Evolutionary conservation across 345 rosid genomes (phyloP), one percentile per base, ranked within the genome.

Genomic region (Eucalyptus lansdowneana): DNA sequence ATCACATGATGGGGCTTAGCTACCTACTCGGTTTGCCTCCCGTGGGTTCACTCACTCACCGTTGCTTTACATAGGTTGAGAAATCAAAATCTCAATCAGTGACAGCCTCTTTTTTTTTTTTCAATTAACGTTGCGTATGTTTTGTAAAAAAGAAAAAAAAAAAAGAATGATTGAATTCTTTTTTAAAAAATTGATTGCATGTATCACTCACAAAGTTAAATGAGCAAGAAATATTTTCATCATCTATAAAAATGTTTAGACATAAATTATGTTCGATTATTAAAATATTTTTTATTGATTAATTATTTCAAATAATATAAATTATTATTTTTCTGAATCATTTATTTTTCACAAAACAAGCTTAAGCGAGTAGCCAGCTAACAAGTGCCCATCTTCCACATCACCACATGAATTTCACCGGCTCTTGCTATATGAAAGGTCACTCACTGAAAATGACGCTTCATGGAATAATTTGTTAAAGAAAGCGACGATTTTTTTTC

Each of bases 261-360:
- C 29, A 56, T 24, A 24, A 4, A 56, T 56, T 56, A 11, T 56
- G 1, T 22, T 56, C 2, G 29, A 10, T 56, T 9, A 56, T 56
- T 1, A 56, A 56, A 24, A 24, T 10, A 56, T 9, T 56, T 56
- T 56, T 56, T 0, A 1, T 56, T 3, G 6, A 56, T 56, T 4
- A 56, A 56, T 56, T 24, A 56, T 56, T 56, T 56, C 6, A 56
- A 56, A 9, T 0, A 29, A 56, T 56, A 56, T 56, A 56, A 22
- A 24, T 56, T 0, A 56, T 56, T 24, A 56, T 1, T 24, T 56
- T 56, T 19, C 1, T 24, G 1, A 24, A 56, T 56, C 0, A 56
- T 56, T 56, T 56, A 56, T 56, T 56, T 56, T 56, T 24, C 1
- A 11, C 6, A 1, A 24, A 56, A 56, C 3, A 24, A 1, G 29